These are phyloP conservation scores for Ocimum tenuiflorum DNA, from an alignment of 257 asterid genomes.

Conservation along the genomic window DNA sequence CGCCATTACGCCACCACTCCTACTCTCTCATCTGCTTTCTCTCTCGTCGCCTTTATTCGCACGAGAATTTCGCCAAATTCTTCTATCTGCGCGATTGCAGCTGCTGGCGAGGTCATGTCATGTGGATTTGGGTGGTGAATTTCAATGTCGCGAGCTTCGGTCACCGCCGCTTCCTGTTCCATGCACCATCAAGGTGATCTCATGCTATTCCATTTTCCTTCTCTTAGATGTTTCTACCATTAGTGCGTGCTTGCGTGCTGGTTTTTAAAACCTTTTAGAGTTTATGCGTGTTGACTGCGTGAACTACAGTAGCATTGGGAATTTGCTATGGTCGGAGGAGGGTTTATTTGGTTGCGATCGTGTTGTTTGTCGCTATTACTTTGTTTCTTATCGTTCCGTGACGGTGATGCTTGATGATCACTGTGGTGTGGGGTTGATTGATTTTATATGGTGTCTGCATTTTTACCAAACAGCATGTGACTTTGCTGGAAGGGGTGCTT, in stretches of 20 bases:
- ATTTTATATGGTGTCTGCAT: conserved; percentile 2
- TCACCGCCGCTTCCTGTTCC: conserved; percentile 35
- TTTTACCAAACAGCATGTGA: neutral
- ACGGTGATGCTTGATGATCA: conserved; percentile 8
- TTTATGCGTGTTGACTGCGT: neutral
- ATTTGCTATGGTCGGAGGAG: neutral
- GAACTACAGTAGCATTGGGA: neutral
- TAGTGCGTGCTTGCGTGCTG: neutral
- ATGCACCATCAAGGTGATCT: conserved; percentile 31
- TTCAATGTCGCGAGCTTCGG: conserved; percentile 50
- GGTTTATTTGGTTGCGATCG: conserved; percentile 13
- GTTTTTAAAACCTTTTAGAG: neutral
- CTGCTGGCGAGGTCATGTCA: conserved; percentile 19
- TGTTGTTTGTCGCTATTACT: conserved; percentile 13
- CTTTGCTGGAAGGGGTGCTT: neutral
- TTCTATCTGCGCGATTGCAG: conserved; percentile 18
- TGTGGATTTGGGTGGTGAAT: conserved; percentile 31
- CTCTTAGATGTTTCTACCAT: neutral
- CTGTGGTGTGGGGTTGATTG: neutral
- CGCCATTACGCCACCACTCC: conserved; percentile 29
- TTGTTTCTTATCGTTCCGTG: neutral
- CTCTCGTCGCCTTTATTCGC: conserved; percentile 2
- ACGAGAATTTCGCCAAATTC: neutral
- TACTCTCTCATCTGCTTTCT: too few relatives aligned
- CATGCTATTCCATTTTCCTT: neutral